Evolutionary conservation across 805 yeast genomes (phyloP), one percentile per base, ranked within the genome.

Genomic region (Barnettozyma sp.): DNA sequence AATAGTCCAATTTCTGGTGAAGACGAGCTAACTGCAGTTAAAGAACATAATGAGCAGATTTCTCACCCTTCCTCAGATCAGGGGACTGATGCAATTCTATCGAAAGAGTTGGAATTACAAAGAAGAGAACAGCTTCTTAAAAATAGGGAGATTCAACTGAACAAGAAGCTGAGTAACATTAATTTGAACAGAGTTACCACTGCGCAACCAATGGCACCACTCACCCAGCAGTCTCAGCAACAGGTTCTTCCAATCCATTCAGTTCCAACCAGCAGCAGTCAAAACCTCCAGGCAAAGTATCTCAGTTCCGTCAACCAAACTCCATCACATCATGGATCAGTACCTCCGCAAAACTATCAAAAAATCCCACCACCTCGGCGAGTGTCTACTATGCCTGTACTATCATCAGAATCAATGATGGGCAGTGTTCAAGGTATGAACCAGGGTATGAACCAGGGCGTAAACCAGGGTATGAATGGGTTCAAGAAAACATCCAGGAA

Each of bases 401-500:
- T 45, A 34, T 46, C 41, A 3, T 17, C 44, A 4, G 47, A 43
- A 22, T 37, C 32, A 25, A 21, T 36, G 29, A 36, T 29, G 7
- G 26, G 29, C 20, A 42, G 48, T n/a, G 33, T 41, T 14, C 40
- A 34, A 16, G 41, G 39, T n/a, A 36, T 39, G 24, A 24, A 33
- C 11, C 34, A 16, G 19, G n/a, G n/a, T n/a, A n/a, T n/a, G n/a
- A n/a, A n/a, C n/a, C n/a, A n/a, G n/a, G n/a, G n/a, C n/a, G n/a
- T n/a, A n/a, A n/a, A n/a, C n/a, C n/a, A n/a, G n/a, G n/a, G n/a
- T n/a, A n/a, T n/a, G n/a, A n/a, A n/a, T n/a, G 33, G 33, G 32
- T 47, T 54, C 39, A 55, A 43, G 38, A 64, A 67, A 24, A 62
- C 72, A n/a, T 60, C 67, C 5, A 56, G 73, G 45, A 68, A 68